phyloP scores from a whole-genome alignment of 176 grass and related monocot genomes.

The Echinochloa phyllopogon region DNA sequence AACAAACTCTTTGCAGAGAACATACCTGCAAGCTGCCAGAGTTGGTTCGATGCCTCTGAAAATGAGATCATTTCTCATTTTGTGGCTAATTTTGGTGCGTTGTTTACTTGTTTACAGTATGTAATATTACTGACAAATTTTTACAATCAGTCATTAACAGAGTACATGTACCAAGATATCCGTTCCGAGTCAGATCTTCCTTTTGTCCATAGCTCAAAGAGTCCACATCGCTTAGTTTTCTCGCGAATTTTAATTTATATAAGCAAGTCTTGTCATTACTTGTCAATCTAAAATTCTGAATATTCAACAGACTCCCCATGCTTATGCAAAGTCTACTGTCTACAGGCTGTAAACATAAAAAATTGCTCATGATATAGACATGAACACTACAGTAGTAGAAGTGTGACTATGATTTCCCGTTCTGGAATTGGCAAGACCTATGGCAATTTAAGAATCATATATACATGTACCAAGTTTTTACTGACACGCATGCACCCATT shows the following conservation, averaged over 20 bases:
- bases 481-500: not conserved
- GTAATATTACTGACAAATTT: no score
- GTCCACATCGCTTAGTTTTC: not conserved
- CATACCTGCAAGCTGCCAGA: no score
- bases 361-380: conserved; percentile 1
- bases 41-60: no score
- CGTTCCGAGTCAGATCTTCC: not conserved
- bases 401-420: not conserved
- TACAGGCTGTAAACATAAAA: not conserved
- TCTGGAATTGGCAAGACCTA: not conserved
- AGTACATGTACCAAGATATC: not conserved
- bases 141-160: not conserved
- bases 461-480: not conserved
- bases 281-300: conserved; percentile 1
- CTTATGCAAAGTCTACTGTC: not conserved
- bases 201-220: not conserved
- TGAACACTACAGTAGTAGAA: not conserved
- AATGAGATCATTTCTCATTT: no score
- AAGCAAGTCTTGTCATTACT: not conserved
- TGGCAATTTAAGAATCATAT: not conserved
- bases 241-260: conserved; percentile 13
- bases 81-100: no score
- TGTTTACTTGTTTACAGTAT: no score
- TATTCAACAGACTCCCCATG: not conserved
- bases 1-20: no score